phyloP scores from a whole-genome alignment of 768 basidiomycete species.

The Calocera viscosa region DNA sequence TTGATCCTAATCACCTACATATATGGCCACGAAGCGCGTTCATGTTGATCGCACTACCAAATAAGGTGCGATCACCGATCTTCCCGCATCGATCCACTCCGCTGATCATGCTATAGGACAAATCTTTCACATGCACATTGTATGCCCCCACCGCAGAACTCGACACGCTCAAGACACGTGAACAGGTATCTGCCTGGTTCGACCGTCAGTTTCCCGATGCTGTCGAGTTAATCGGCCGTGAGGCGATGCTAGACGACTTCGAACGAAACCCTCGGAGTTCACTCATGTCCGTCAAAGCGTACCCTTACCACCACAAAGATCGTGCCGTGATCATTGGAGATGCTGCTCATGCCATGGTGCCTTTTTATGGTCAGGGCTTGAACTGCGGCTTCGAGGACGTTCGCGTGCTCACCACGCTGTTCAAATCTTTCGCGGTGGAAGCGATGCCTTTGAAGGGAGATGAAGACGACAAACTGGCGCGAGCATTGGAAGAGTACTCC shows the following conservation, averaged over 20 bases:
- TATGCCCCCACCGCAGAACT: constrained; percentile 76
- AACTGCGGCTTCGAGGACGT: constrained; percentile 98
- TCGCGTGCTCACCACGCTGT: constrained; percentile 64
- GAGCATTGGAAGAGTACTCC: constrained; percentile 68
- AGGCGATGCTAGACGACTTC: constrained; percentile 64
- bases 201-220: constrained; percentile 76
- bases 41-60: constrained; percentile 98
- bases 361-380: constrained; percentile 92
- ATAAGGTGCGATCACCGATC: constrained; percentile 53
- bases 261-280: constrained; percentile 73
- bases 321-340: constrained; percentile 82
- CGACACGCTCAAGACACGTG: constrained; percentile 46
- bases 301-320: constrained; percentile 83
- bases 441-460: constrained; percentile 31
- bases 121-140: constrained; percentile 92
- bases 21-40: constrained; percentile 99
- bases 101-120: constrained; percentile 47
- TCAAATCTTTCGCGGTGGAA: constrained; percentile 58
- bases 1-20: constrained; percentile 93
- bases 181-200: constrained; percentile 57
- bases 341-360: constrained; percentile 97
- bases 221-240: constrained; percentile 70
- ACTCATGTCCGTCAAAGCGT: constrained; percentile 84
- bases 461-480: constrained; percentile 30
- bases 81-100: background rate